Percentiles rank a stretch among this genome's conserved stretches.
Evolutionary conservation across 805 yeast species (phyloP).

Genomic region (Starmerella floricola): DNA sequence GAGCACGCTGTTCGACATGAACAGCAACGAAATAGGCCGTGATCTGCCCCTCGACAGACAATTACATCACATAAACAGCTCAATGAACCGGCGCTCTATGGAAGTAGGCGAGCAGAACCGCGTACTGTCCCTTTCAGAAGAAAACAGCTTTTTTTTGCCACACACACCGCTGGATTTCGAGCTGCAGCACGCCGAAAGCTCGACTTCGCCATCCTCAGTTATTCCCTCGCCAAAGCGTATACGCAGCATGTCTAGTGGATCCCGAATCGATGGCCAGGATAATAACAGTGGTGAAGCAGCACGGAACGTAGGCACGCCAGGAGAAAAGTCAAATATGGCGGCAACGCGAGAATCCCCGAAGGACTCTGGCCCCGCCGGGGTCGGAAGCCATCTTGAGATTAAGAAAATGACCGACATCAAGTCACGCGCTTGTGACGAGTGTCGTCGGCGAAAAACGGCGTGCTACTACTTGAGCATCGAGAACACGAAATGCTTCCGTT

Average conservation of each 20-base stretch:
- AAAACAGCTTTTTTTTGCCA: too few species aligned
- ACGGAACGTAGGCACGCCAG: too few species aligned
- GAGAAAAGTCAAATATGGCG: not conserved
- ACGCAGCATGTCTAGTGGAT: too few species aligned
- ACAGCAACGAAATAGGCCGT: not conserved
- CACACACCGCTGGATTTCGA: too few species aligned
- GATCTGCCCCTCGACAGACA: not conserved
- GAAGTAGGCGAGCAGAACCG: too few species aligned
- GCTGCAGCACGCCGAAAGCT: too few species aligned
- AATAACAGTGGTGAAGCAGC: too few species aligned
- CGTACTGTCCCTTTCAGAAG: too few species aligned
- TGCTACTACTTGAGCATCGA: conserved; percentile 51
- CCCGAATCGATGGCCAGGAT: too few species aligned
- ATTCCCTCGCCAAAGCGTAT: not conserved
- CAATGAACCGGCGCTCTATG: too few species aligned
- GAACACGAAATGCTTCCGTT: conserved; percentile 50
- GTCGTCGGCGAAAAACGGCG: conserved; percentile 65
- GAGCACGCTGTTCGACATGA: not conserved
- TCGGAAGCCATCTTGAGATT: conserved; percentile 12
- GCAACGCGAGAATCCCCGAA: conserved; percentile 22
- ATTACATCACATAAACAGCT: too few species aligned
- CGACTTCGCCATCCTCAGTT: not conserved
- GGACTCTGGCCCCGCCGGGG: conserved; percentile 18
- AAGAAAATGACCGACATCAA: conserved; percentile 23
- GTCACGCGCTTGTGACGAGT: conserved; percentile 64